Evolutionary conservation across 2,329 filamentous ascomycete species (phyloP), one percentile per base, ranked within the genome.

Genomic region (Trichoderma semiorbis): DNA sequence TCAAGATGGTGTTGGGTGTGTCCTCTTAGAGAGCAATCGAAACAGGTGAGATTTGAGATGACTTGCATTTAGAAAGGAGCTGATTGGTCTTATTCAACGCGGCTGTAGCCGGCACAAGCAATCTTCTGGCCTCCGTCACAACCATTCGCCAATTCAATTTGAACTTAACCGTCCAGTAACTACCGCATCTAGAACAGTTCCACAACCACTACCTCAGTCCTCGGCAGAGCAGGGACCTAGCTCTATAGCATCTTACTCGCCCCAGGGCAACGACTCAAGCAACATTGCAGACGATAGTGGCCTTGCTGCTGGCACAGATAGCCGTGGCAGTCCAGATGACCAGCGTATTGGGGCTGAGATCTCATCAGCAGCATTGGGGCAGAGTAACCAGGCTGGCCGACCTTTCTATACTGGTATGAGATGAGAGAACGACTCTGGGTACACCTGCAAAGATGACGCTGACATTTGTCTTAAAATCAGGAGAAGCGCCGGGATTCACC

Each of bases 391-490:
- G 12, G 28, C 26, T 4, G 62, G 28, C 28, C 3, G 62, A 24
- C 62, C 62, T 21, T 65, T 65, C n/a, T 65, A 65, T 34, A 65
- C 62, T 2, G 62, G 62, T 50, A 50, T 53, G 32, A 32, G 16
- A 24, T 16, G 2, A 10, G 0, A 3, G 2, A 16, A 11, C 28
- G 7, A 28, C 5, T 3, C 3, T 16, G 30, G 8, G 28, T 11
- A 21, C 3, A 21, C 7, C 8, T 14, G 2, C 5, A 0, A 2
- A 24, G n/a, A 10, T 50, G n/a, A 21, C 8, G n/a, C 30, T 65
- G 43, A 65, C 26, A 16, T 28, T 65, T 7, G 18, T 53, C 11
- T n/a, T 16, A 7, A 30, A 32, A 39, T 10, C 28, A 68, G 65
- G 65, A 21, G 65, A 68, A 14, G 50, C 47, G 1, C 65, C 47